Base-by-base conservation (phyloP, 805 yeast species). In the Pichia cabralensis region DNA sequence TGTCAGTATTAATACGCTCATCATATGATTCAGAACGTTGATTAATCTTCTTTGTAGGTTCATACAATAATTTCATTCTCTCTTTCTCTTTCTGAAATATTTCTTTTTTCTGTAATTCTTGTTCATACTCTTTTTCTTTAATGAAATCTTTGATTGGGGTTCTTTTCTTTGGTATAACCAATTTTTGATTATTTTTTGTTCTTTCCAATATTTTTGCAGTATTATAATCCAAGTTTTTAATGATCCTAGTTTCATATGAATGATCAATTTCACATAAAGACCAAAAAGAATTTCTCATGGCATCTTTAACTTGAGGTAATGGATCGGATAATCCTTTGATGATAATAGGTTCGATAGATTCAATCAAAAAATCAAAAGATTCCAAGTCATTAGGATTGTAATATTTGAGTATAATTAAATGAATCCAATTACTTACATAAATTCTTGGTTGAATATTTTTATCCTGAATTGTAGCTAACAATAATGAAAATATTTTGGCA, bases 221-320 rank as follows among this genome's bases (percentile, higher is more conserved):
- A 36, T 58, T 65, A 1, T 59, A 34, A 34, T 74, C 80, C 19
- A 72, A 44, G 24, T 50, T 59, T 13, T 35, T 38, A 34, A 60
- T 41, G 6, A 59, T 52, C 12, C 41, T 43, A 12, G 67, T 71
- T 0, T 76, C 80, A 11, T 62, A 58, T 0, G 55, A 48, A 0
- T 83, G 80, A 57, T 73, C 80, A 6, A 66, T 48, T 15, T 61
- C 63, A 44, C 66, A 67, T 36, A 74, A 68, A 11, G 70, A 61
- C 96, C 96, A 88, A 48, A 69, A 89, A 0, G 85, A 65, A 3
- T 64, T 61, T 51, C 95, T 69, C 62, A 79, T 81, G 0, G 74
- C 61, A 46, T 76, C 94, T 43, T 96, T 67, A 0, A 83, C 96
- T 0, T 71, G 61, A 0, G 88, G 84, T 39, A 80, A 80, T 0